Conservation (phyloP, 768 basidiomycete genomes). For the Serendipita sp. region DNA sequence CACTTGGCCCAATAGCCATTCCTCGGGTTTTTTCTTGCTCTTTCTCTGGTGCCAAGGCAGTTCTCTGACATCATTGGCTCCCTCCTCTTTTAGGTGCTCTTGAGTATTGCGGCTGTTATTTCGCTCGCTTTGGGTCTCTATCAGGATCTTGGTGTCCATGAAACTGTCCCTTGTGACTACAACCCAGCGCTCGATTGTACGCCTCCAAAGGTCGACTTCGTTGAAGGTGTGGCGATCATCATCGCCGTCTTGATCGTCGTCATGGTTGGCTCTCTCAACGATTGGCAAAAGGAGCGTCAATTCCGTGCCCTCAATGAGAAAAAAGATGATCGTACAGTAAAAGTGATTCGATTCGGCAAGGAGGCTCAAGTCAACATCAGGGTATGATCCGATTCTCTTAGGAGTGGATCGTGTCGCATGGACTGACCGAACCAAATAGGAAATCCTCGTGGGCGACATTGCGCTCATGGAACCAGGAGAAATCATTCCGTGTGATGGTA, state of each 20-base stretch:
- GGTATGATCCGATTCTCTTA: constrained; percentile 24
- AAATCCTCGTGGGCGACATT: constrained; percentile 89
- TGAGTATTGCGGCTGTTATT: constrained; percentile 83
- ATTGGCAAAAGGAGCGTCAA: constrained; percentile 97
- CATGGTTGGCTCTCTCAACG: constrained; percentile 84
- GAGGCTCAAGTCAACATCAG: constrained; percentile 71
- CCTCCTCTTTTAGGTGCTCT: constrained; percentile 43
- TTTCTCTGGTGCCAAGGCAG: too few species aligned
- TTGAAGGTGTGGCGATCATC: constrained; percentile 55
- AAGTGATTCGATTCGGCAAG: constrained; percentile 57
- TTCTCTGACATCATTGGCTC: neutral
- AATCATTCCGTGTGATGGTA: constrained; percentile 87
- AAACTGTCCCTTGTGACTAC: constrained; percentile 23
- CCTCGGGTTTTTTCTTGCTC: neutral
- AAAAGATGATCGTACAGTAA: constrained; percentile 85
- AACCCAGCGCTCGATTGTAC: constrained; percentile 19
- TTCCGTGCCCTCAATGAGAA: constrained; percentile 85
- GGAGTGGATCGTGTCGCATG: constrained; percentile 13
- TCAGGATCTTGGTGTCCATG: constrained; percentile 71
- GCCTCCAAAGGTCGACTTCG: constrained; percentile 85
- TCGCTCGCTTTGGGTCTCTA: constrained; percentile 90
- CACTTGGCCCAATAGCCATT: neutral
- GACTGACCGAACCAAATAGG: constrained; percentile 29
- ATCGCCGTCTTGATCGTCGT: constrained; percentile 34
- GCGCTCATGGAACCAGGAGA: constrained; percentile 89